These are phyloP conservation scores for Discostella stelligeroides DNA, from an alignment of 108 stramenopile genomes.

Conservation along the genomic window DNA sequence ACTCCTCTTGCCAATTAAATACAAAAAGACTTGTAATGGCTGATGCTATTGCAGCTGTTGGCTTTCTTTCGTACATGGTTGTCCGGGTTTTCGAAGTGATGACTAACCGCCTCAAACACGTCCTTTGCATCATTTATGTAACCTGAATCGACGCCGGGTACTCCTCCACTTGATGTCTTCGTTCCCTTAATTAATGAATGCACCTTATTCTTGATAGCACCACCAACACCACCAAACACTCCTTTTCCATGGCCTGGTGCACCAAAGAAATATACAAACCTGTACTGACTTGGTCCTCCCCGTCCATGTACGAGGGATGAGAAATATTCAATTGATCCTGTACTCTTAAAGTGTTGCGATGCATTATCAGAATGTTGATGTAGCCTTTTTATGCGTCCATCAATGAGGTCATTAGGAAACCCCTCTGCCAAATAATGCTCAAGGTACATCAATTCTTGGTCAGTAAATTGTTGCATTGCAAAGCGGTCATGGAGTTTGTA, in stretches of 20 bases:
- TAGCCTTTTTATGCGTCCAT: neutral
- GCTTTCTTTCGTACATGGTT: too few relatives aligned
- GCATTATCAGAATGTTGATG: conserved; percentile 18
- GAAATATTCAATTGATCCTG: conserved; percentile 6
- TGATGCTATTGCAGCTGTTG: too few relatives aligned
- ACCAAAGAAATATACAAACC: conserved; percentile 11
- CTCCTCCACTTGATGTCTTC: neutral
- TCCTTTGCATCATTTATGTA: conserved; percentile 9
- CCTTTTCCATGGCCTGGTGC: conserved; percentile 20
- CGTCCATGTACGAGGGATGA: neutral
- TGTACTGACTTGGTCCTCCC: neutral
- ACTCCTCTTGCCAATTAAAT: too few relatives aligned
- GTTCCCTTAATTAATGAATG: conserved; percentile 1
- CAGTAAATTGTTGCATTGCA: conserved; percentile 6
- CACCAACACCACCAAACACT: conserved; percentile 4
- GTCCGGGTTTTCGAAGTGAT: too few relatives aligned
- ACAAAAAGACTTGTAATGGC: too few relatives aligned
- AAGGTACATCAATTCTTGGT: conserved; percentile 1
- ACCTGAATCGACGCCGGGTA: neutral
- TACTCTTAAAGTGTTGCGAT: conserved; percentile 10
- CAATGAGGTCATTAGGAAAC: conserved; percentile 9
- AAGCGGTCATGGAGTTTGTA: conserved; percentile 5
- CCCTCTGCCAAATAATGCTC: too few relatives aligned
- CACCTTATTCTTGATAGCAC: conserved; percentile 7
- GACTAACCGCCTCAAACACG: conserved; percentile 10